Evolutionary conservation across 2,329 filamentous ascomycete species (phyloP).

Genomic region (Pestalotiopsis sp.): DNA sequence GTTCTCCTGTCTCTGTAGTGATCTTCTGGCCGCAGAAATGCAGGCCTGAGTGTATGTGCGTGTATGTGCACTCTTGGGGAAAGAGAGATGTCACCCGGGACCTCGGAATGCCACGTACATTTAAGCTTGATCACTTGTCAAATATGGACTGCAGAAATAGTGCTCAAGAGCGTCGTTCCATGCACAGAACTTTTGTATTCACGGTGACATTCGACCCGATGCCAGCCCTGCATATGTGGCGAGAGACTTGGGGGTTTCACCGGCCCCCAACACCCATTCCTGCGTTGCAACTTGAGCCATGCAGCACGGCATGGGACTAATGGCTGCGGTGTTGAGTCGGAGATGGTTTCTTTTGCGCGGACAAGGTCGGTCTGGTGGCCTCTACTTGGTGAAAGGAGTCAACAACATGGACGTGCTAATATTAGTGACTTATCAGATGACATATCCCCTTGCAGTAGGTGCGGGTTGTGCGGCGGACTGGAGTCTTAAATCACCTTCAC

Average conservation of each 20-base stretch:
- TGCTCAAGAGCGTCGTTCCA: background rate
- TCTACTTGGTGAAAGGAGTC: background rate
- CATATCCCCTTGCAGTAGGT: no score
- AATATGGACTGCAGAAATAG: background rate
- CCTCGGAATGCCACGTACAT: background rate
- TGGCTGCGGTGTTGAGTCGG: background rate
- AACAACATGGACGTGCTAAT: background rate
- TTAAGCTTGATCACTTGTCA: background rate
- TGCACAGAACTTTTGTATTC: background rate
- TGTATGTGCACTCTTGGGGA: background rate
- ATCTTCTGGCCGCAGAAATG: background rate
- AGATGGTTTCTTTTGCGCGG: background rate
- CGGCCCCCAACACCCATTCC: background rate
- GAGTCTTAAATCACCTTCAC: background rate
- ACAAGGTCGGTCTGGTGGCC: background rate
- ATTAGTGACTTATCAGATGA: background rate
- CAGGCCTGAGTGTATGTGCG: background rate
- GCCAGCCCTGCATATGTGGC: background rate
- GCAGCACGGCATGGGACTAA: background rate
- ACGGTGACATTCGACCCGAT: background rate
- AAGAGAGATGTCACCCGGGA: background rate
- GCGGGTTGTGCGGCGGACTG: background rate
- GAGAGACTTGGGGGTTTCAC: background rate
- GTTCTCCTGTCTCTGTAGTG: background rate
- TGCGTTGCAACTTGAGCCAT: background rate